Evolutionary conservation across 164 flowering plant genomes (phyloP).

Genomic region (Sedum album): DNA sequence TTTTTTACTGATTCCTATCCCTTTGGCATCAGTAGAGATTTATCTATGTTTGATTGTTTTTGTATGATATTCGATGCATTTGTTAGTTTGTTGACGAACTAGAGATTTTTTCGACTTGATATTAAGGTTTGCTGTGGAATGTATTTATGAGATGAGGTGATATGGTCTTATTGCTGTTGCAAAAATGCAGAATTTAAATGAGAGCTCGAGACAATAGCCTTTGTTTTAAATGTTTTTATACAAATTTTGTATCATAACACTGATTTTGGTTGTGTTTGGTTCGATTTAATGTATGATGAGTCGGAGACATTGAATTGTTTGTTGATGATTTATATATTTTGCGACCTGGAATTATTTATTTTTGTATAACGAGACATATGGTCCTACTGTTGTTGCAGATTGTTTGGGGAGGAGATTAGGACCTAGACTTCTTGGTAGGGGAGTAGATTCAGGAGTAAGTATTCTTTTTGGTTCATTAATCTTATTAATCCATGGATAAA

Average conservation of each 20-base stretch:
- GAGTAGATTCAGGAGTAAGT: constrained; percentile 79
- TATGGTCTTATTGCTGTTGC: background rate
- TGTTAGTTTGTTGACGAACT: background rate
- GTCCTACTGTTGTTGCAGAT: constrained; percentile 38
- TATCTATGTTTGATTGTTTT: background rate
- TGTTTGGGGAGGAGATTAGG: constrained; percentile 93
- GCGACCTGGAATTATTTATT: background rate
- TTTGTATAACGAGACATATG: background rate
- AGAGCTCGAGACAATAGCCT: background rate
- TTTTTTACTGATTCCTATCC: too few species aligned
- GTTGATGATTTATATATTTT: background rate
- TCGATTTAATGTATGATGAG: background rate
- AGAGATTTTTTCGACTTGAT: background rate
- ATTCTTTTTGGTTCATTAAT: background rate
- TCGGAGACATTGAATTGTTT: background rate
- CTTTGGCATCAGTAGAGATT: background rate
- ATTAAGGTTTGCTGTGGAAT: too few species aligned
- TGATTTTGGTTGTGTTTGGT: background rate
- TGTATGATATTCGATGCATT: background rate
- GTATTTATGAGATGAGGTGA: background rate
- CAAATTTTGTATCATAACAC: too few species aligned
- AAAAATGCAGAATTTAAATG: background rate
- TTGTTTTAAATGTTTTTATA: too few species aligned
- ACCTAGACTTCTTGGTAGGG: constrained; percentile 78
- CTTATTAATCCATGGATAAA: background rate